Percentiles rank a stretch among this genome's conserved stretches.
These are phyloP conservation scores for Rhizoclosmatium sp. DNA, from an alignment of 192 early-diverging fungal species.

Conservation along the genomic window DNA sequence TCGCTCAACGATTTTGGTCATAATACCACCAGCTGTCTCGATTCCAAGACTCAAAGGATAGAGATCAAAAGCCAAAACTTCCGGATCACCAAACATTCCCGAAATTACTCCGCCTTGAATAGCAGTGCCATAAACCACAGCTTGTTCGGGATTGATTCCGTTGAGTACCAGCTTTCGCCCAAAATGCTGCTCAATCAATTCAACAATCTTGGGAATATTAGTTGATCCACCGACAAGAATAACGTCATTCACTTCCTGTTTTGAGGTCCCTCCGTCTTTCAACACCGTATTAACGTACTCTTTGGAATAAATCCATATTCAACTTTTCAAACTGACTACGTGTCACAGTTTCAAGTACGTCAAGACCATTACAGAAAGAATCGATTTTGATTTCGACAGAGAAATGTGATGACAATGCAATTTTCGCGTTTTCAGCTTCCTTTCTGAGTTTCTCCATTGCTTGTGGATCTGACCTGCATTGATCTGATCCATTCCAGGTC, in stretches of 20 bases:
- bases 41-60: conserved; percentile 92
- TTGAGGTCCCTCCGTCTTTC: conserved; percentile 90
- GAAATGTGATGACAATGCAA: conserved; percentile 91
- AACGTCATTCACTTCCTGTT: conserved; percentile 84
- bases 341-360: conserved; percentile 92
- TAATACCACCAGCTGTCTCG: conserved; percentile 95
- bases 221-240: conserved; percentile 94
- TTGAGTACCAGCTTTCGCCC: conserved; percentile 93
- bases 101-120: conserved; percentile 87
- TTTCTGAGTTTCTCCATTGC: conserved; percentile 93
- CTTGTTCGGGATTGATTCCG: conserved; percentile 92
- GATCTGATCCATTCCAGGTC: conserved; percentile 45
- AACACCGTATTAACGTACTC: conserved; percentile 91
- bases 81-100: conserved; percentile 78
- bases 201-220: conserved; percentile 92
- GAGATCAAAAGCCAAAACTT: conserved; percentile 86
- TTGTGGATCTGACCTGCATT: conserved; percentile 69
- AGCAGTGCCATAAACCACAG: conserved; percentile 91
- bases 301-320: conserved; percentile 91
- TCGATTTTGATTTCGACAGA: conserved; percentile 92
- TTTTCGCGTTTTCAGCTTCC: conserved; percentile 97
- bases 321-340: conserved; percentile 97
- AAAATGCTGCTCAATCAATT: conserved; percentile 85
- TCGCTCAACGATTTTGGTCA: conserved; percentile 92
- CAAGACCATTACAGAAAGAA: conserved; percentile 84